Conservation (phyloP, 2,329 filamentous ascomycete genomes). For the Fusarium torulosum region DNA sequence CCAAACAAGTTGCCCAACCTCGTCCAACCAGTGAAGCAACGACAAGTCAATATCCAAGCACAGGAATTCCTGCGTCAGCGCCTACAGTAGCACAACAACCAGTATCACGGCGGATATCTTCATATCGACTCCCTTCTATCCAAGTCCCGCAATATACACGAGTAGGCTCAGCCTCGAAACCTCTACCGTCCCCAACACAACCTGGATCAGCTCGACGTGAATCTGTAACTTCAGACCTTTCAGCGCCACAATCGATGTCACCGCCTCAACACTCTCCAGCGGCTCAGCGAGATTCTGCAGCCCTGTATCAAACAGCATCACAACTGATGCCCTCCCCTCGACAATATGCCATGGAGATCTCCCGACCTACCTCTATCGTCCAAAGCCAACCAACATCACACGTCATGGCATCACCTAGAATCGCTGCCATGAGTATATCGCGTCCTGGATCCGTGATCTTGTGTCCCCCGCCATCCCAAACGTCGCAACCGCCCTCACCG, state of each 20-base stretch:
- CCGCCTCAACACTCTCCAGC: background rate
- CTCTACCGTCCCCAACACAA: background rate
- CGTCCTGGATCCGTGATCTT: background rate
- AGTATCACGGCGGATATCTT: background rate
- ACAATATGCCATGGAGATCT: background rate
- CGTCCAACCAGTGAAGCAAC: background rate
- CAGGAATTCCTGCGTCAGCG: background rate
- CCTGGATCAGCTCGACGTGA: background rate
- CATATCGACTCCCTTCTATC: background rate
- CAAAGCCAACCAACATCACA: background rate
- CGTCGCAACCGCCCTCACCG: background rate
- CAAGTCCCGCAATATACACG: background rate
- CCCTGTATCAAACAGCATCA: background rate
- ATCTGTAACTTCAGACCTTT: background rate
- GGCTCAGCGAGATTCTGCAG: background rate
- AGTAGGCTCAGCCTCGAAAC: background rate
- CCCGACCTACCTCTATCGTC: background rate
- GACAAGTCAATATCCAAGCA: background rate
- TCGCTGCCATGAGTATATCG: background rate
- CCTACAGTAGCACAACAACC: background rate
- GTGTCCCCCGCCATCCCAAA: background rate
- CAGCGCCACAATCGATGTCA: background rate
- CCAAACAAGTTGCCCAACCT: background rate
- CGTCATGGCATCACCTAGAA: background rate
- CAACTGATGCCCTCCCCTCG: background rate